A percentile compares a stretch with the other conserved stretches of the same genome.
phyloP scores from a whole-genome alignment of 306 rosid genomes.

The Glycine tomentella region DNA sequence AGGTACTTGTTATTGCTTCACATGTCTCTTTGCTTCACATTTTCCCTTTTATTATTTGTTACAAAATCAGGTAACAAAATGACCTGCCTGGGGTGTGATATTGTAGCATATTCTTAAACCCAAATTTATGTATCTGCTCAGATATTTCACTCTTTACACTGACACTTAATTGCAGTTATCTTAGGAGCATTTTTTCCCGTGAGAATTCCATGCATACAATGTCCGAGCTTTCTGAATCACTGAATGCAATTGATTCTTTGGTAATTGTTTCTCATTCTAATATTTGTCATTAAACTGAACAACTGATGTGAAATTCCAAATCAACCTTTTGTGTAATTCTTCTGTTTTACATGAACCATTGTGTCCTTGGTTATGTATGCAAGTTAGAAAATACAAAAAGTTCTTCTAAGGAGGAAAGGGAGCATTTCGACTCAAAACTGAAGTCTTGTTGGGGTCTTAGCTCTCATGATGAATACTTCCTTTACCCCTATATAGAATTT shows the following conservation, averaged over 20 bases:
- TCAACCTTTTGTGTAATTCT: constrained; percentile 29
- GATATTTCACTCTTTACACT: constrained; percentile 42
- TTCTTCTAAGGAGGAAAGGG: constrained; percentile 88
- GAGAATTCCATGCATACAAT: constrained; percentile 63
- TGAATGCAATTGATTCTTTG: constrained; percentile 73
- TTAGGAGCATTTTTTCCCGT: constrained; percentile 61
- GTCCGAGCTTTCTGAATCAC: constrained; percentile 69
- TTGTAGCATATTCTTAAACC: constrained; percentile 29
- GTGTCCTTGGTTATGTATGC: constrained; percentile 34
- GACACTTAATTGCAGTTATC: constrained; percentile 61
- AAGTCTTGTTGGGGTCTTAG: constrained; percentile 92
- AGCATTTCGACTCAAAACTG: constrained; percentile 85
- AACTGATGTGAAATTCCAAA: constrained; percentile 25
- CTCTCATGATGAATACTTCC: constrained; percentile 80
- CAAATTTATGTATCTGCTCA: constrained; percentile 16
- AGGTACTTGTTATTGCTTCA: constrained; percentile 53
- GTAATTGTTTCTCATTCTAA: constrained; percentile 56
- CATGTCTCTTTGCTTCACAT: constrained; percentile 16
- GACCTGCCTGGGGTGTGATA: constrained; percentile 4
- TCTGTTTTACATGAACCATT: constrained; percentile 46
- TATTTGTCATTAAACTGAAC: constrained; percentile 29
- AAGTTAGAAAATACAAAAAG: constrained; percentile 70
- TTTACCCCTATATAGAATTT: constrained; percentile 38
- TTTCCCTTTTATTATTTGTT: constrained; percentile 5
- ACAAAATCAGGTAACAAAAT: constrained; percentile 11